Conservation (phyloP, 257 asterid species). For the Solanum medicagineum region DNA sequence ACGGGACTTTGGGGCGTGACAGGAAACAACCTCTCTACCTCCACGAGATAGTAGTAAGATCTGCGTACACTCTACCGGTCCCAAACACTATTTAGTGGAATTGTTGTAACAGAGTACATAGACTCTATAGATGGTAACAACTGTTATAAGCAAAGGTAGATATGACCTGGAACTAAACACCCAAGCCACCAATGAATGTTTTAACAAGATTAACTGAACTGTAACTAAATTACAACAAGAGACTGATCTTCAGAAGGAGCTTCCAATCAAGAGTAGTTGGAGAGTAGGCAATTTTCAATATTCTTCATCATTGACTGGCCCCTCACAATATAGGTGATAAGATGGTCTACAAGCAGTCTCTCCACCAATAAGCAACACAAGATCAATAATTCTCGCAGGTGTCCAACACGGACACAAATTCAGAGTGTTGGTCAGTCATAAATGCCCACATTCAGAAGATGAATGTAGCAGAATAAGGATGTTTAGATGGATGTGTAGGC, state of each 20-base stretch:
- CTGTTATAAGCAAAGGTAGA: neutral
- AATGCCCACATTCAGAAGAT: neutral
- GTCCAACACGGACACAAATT: neutral
- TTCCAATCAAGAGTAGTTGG: neutral
- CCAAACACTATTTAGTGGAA: too few species aligned
- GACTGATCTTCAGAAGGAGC: neutral
- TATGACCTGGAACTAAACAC: neutral
- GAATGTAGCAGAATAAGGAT: neutral
- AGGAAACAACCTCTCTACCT: too few species aligned
- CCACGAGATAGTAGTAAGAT: too few species aligned
- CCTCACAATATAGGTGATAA: neutral
- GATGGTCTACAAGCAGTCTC: neutral
- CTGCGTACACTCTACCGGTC: too few species aligned
- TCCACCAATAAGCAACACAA: neutral
- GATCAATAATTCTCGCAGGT: neutral
- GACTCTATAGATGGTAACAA: neutral
- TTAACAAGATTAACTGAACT: neutral
- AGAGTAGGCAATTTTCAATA: neutral
- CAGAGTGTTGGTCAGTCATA: neutral
- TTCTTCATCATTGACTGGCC: neutral
- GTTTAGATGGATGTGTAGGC: neutral
- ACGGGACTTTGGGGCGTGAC: too few species aligned
- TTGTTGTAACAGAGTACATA: neutral
- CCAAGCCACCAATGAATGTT: neutral
- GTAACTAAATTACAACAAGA: neutral